Evolutionary conservation across 441 rosid species (phyloP).

Genomic region (Erodium texanum): DNA sequence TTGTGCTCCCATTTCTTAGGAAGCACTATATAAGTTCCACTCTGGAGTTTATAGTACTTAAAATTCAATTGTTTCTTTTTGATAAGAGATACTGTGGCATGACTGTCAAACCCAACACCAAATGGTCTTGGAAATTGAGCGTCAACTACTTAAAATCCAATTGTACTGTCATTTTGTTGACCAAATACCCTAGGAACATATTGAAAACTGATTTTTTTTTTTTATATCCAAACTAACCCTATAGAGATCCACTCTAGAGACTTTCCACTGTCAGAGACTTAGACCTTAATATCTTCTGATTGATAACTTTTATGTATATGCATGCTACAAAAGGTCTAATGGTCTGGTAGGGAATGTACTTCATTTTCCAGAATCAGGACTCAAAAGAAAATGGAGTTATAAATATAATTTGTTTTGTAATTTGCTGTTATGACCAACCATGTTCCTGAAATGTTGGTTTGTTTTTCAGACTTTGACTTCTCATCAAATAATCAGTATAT

Average conservation of each 20-base stretch:
- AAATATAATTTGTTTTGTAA: constrained; percentile 9
- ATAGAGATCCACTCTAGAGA: not conserved
- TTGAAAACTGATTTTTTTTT: not conserved
- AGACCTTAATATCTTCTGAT: not conserved
- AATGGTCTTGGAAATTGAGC: too few species aligned
- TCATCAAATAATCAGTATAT: constrained; percentile 91
- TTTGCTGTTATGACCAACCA: constrained; percentile 8
- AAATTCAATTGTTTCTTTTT: not conserved
- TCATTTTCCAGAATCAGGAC: not conserved
- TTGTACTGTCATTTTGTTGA: not conserved
- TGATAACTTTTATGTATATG: not conserved
- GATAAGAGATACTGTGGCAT: not conserved
- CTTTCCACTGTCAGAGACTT: not conserved
- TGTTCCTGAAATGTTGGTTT: constrained; percentile 9
- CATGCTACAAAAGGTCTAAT: not conserved
- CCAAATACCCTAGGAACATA: not conserved
- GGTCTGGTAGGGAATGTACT: not conserved
- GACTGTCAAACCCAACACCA: too few species aligned
- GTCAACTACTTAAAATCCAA: not conserved
- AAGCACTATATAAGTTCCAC: not conserved
- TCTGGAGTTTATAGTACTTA: not conserved
- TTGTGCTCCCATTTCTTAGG: not conserved
- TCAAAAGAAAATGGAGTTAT: constrained; percentile 2
- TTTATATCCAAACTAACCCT: not conserved
- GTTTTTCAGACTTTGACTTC: constrained; percentile 81